Evolutionary conservation across 2,329 filamentous ascomycete genomes (phyloP).

Genomic region (Colletotrichum sp.): DNA sequence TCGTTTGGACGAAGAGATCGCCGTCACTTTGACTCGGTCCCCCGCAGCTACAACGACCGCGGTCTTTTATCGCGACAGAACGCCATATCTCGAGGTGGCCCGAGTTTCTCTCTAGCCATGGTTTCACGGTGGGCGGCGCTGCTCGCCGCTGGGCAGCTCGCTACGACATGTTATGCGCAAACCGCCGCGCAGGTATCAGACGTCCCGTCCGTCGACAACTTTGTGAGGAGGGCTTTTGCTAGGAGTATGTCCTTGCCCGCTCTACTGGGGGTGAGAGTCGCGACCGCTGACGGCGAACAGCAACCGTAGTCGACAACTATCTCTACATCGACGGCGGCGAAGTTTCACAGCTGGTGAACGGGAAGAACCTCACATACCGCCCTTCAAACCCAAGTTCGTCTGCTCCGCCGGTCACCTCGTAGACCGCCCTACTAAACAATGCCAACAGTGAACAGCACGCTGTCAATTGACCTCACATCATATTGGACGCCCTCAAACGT

Average conservation of each 20-base stretch:
- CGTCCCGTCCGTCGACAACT: background rate
- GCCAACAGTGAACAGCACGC: conserved; percentile 17
- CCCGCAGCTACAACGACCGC: background rate
- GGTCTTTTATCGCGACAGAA: background rate
- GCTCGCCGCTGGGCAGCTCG: conserved; percentile 1
- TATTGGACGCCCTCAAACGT: conserved; percentile 17
- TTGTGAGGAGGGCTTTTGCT: conserved; percentile 7
- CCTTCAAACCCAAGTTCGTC: background rate
- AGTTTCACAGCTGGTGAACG: conserved; percentile 3
- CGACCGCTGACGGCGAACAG: background rate
- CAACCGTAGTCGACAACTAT: conserved; percentile 6
- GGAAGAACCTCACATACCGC: background rate
- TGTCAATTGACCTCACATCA: conserved; percentile 21
- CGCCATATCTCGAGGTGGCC: background rate
- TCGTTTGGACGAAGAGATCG: background rate
- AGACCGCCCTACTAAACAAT: background rate
- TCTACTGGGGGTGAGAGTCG: background rate
- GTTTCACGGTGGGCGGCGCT: background rate
- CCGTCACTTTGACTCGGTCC: background rate
- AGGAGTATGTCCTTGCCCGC: background rate
- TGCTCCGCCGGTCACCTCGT: background rate
- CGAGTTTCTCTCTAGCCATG: background rate
- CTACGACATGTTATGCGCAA: background rate
- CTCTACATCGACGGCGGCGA: conserved; percentile 18
- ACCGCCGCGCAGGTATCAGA: background rate